These are phyloP conservation scores for Candida alai DNA, from an alignment of 805 yeast species.

Conservation along the genomic window DNA sequence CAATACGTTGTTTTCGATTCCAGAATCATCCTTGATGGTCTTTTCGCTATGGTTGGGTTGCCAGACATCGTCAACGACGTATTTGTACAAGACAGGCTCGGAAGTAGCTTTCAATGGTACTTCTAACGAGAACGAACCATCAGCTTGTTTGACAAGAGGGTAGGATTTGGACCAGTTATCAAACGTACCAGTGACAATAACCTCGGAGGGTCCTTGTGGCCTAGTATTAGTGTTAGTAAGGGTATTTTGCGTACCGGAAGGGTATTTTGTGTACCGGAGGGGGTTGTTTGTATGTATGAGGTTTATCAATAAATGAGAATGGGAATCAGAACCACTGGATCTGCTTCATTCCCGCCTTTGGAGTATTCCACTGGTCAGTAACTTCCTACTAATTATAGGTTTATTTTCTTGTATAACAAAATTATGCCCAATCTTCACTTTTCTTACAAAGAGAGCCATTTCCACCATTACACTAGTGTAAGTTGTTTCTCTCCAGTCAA, in stretches of 20 bases:
- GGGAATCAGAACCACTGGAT: too few relatives aligned
- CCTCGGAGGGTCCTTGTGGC: constrained; percentile 48
- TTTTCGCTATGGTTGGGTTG: constrained; percentile 34
- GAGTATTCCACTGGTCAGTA: too few relatives aligned
- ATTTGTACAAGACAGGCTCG: constrained; percentile 49
- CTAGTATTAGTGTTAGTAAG: constrained; percentile 18
- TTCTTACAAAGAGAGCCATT: too few relatives aligned
- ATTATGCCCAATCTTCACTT: too few relatives aligned
- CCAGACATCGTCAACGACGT: constrained; percentile 73
- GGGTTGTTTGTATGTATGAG: constrained; percentile 21
- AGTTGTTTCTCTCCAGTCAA: too few relatives aligned
- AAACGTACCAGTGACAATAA: constrained; percentile 66
- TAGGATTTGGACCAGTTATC: constrained; percentile 62
- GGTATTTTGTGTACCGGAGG: too few relatives aligned
- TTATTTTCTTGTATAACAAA: too few relatives aligned
- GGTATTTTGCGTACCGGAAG: too few relatives aligned
- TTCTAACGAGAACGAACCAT: constrained; percentile 58
- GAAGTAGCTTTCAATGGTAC: constrained; percentile 49
- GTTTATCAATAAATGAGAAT: background rate
- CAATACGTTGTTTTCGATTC: constrained; percentile 51
- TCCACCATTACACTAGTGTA: too few relatives aligned
- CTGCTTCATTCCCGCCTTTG: too few relatives aligned
- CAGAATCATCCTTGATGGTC: constrained; percentile 45
- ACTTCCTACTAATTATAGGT: too few relatives aligned
- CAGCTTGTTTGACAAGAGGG: constrained; percentile 55